Conservation (phyloP, 2,329 filamentous ascomycete genomes). For the Tolypocladium cylindrosporum region DNA sequence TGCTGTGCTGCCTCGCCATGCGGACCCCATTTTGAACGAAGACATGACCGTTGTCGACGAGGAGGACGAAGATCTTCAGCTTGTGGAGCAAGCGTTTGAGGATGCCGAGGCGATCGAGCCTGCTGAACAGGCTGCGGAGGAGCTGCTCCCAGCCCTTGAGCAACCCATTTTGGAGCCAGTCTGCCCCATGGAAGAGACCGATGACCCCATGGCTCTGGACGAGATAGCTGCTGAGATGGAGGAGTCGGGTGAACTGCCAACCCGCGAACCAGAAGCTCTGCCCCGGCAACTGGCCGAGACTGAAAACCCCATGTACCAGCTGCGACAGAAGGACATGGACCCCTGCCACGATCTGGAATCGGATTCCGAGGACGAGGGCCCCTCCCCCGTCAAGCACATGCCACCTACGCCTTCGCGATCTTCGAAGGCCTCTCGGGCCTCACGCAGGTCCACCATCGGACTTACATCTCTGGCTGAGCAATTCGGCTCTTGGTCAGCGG, state of each 20-base stretch:
- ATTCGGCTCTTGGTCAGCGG: slow-evolving; percentile 52
- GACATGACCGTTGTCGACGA: slow-evolving; percentile 21
- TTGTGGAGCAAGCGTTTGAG: neutral
- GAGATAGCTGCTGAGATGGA: slow-evolving; percentile 8
- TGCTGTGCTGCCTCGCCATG: slow-evolving; percentile 31
- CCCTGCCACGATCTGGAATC: slow-evolving; percentile 33
- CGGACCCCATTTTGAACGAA: slow-evolving; percentile 26
- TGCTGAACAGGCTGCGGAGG: neutral
- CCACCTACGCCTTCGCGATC: slow-evolving; percentile 32
- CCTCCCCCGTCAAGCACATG: slow-evolving; percentile 16
- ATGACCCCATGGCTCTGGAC: slow-evolving; percentile 15
- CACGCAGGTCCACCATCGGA: slow-evolving; percentile 28
- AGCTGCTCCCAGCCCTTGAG: neutral
- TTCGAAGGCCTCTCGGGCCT: slow-evolving; percentile 2
- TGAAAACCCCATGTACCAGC: slow-evolving; percentile 18
- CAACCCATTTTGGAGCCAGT: neutral
- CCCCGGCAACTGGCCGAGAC: slow-evolving; percentile 1
- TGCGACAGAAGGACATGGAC: slow-evolving; percentile 38
- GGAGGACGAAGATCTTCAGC: slow-evolving; percentile 5
- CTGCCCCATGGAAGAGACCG: neutral
- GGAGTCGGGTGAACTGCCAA: slow-evolving; percentile 4
- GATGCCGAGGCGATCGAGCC: neutral
- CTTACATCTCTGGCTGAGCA: slow-evolving; percentile 56
- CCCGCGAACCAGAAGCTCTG: neutral
- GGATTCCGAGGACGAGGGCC: slow-evolving; percentile 44